These are phyloP conservation scores for Saussurea involucrata DNA, from an alignment of 129 eudicot genomes.

Conservation along the genomic window DNA sequence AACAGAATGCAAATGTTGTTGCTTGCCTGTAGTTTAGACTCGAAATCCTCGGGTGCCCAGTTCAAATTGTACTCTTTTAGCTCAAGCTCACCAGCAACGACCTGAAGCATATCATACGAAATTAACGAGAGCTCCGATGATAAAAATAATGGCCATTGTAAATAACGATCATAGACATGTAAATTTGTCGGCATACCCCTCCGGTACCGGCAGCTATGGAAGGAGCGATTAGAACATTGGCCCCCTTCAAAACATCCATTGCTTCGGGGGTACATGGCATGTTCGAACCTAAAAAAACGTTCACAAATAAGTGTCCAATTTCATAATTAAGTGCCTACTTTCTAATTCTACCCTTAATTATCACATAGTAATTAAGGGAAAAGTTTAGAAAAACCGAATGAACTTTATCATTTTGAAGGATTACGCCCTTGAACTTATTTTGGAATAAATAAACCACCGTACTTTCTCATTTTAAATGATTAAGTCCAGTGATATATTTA, in stretches of 20 bases:
- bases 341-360: not conserved
- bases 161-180: not conserved
- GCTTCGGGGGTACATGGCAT: conserved; percentile 99
- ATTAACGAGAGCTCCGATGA: not conserved
- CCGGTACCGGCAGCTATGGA: conserved; percentile 98
- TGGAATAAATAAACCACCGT: too few species aligned
- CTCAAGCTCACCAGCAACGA: conserved; percentile 98
- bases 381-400: too few species aligned
- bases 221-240: conserved; percentile 94
- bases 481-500: too few species aligned
- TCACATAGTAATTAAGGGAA: too few species aligned
- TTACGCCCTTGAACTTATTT: too few species aligned
- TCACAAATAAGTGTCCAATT: not conserved
- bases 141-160: not conserved
- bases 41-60: conserved; percentile 96
- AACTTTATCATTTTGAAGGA: too few species aligned
- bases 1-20: not conserved
- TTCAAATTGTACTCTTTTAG: conserved; percentile 77
- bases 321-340: not conserved
- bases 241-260: conserved; percentile 85
- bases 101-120: conserved; percentile 36
- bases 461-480: too few species aligned
- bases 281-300: conserved; percentile 62
- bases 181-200: conserved; percentile 64
- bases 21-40: conserved; percentile 80